Evolutionary conservation across 2,329 filamentous ascomycete genomes (phyloP), one percentile per base, ranked within the genome.

Genomic region (Truncatella angustata): DNA sequence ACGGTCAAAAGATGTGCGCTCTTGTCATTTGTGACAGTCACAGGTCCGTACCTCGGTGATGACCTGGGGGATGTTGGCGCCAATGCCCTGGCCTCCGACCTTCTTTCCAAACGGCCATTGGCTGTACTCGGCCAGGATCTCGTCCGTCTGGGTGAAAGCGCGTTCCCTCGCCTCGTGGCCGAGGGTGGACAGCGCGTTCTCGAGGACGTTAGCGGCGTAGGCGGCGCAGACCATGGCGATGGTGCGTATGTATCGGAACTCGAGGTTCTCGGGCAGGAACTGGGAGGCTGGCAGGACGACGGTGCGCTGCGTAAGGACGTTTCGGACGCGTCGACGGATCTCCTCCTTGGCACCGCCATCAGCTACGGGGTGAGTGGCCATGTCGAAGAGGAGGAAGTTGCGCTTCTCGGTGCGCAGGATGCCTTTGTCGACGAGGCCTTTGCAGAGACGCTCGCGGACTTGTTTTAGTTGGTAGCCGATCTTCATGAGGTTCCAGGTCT

Each of bases 401-500:
- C 91, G 91, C 80, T 99, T 99, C 74, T 99, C 94, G 55, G 94
- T 99, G 63, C 94, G 90, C 53, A 99, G 84, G 69, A 99, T 96
- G 66, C 94, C 94, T 77, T 99, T 99, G 77, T 99, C 94, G 58
- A 99, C 94, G 42, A 99, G 84, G 30, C 94, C 94, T 75, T 99
- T 99, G 66, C 92, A 93, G 52, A 99, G 82, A 53, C 94, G 90
- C 77, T 99, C 94, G 68, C 94, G 91, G 54, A 99, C 94, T 80
- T 99, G 94, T 78, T 99, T 99, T 63, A 99, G 82, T 78, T 99
- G 94, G 74, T 99, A 99, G 70, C 94, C 94, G 64, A 99, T 99
- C 80, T 99, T 99, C 94, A 99, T 97, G 59, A 99, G 78, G 70
- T 99, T 99, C 94, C 94, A 99, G 51, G 94, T 99, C 74, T 99